Base-by-base conservation (phyloP, 75 land plant species). In the Picea glauca region DNA sequence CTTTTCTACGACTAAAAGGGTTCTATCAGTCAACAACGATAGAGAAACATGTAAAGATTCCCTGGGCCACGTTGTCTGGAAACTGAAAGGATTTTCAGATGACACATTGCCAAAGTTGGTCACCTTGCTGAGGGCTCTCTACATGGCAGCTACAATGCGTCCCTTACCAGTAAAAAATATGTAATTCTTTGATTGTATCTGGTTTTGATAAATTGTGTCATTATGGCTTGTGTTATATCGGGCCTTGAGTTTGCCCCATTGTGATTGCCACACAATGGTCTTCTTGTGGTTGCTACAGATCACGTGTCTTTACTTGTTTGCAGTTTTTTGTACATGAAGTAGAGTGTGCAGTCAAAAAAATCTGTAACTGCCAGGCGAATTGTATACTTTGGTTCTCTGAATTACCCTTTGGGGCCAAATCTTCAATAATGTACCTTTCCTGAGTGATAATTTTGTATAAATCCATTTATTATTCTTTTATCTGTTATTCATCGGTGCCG, bases 41-140 rank as follows among this genome's bases (percentile, higher is more conserved):
- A 40, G 12, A 2, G 73, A 32, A 15, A 21, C 68, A 21, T 35
- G 46, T 67, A 38, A 77, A 84, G 65, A 77, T 64, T 46, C 15
- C 21, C 12, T 17, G 13, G 20, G 58, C 66, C 14, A 65, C 21
- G 35, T 63, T 58, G 77, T 61, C 20, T 87, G 91, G 89, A 84
- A 77, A 59, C 67, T 86, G 14, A 84, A 81, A 80, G 87, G 84
- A 80, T 85, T 77, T 73, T 82, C 87, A 5, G 83, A 85, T 68
- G 91, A 84, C 17, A 70, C 75, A 76, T 35, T 87, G 15, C 60
- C 79, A 62, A 87, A 83, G 46, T 84, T 90, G 59, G 80, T 90
- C 23, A 70, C 85, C 9, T 77, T 90, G 62, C 4, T 87, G 60
- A 87, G 81, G 87, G 91, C 89, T 60, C 81, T 85, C 15, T 80